These are phyloP conservation scores for Saccharomyces uvarum DNA, from an alignment of 1,139 yeast species.

Conservation along the genomic window DNA sequence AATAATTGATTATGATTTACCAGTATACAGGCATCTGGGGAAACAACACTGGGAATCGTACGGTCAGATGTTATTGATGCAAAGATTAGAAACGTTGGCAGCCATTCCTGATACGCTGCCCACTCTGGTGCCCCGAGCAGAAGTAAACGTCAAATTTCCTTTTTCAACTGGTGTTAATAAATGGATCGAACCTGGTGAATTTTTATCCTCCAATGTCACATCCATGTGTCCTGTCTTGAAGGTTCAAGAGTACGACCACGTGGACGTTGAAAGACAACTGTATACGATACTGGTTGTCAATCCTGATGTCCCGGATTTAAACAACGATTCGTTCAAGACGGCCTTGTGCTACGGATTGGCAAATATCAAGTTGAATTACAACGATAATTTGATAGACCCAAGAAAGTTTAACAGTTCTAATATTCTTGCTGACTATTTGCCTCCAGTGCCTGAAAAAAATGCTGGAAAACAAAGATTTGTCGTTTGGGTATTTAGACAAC, in stretches of 20 bases:
- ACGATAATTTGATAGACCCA: constrained; percentile 52
- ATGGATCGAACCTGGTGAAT: constrained; percentile 74
- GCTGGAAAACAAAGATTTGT: constrained; percentile 74
- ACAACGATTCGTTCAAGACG: constrained; percentile 60
- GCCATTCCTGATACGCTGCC: constrained; percentile 93
- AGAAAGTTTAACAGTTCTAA: constrained; percentile 38
- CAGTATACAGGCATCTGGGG: constrained; percentile 69
- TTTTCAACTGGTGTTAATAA: constrained; percentile 55
- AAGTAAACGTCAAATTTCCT: constrained; percentile 65
- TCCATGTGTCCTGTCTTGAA: constrained; percentile 65
- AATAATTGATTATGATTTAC: constrained; percentile 58
- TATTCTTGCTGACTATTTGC: constrained; percentile 46
- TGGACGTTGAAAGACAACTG: constrained; percentile 37
- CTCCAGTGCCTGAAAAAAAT: constrained; percentile 88
- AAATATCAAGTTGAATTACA: constrained; percentile 56
- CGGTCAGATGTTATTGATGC: constrained; percentile 41
- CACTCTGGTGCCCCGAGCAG: constrained; percentile 75
- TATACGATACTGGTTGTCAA: constrained; percentile 79
- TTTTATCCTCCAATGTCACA: constrained; percentile 67
- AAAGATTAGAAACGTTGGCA: constrained; percentile 75
- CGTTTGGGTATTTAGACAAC: constrained; percentile 85
- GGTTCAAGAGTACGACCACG: constrained; percentile 64
- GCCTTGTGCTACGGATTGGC: constrained; percentile 72
- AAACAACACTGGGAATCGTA: constrained; percentile 64
- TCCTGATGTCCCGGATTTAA: constrained; percentile 84